phyloP scores from a whole-genome alignment of 2,329 filamentous ascomycete genomes.

The Plenodomus tracheiphilus region DNA sequence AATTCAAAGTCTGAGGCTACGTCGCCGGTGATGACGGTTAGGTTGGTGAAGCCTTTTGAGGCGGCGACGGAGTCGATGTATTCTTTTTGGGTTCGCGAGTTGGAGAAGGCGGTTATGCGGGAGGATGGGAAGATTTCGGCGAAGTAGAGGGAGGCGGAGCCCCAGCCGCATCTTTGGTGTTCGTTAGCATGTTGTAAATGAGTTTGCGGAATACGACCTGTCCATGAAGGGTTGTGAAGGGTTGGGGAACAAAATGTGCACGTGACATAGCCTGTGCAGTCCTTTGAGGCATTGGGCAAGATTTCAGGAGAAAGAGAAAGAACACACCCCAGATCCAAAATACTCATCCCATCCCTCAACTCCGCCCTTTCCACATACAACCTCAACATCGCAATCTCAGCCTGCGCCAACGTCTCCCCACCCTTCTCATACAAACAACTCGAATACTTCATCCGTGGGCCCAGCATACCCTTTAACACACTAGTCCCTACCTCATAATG shows the following conservation, averaged over 20 bases:
- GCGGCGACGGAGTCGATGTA: constrained; percentile 65
- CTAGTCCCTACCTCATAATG: constrained; percentile 74
- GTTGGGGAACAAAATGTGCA: neutral
- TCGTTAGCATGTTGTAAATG: constrained; percentile 2
- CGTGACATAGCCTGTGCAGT: neutral
- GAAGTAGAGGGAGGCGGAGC: constrained; percentile 66
- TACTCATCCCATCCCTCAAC: constrained; percentile 62
- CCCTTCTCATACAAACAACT: constrained; percentile 66
- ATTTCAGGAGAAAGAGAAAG: constrained; percentile 8
- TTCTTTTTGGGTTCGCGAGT: constrained; percentile 69
- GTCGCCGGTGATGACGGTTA: constrained; percentile 68
- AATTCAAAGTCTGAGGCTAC: constrained; percentile 67
- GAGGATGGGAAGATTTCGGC: constrained; percentile 66
- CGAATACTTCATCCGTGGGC: constrained; percentile 74
- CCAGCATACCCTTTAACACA: constrained; percentile 63
- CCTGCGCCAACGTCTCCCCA: constrained; percentile 60
- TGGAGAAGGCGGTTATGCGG: constrained; percentile 68
- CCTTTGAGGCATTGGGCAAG: neutral
- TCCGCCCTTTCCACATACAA: constrained; percentile 64
- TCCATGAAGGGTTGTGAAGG: neutral
- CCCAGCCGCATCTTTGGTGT: constrained; percentile 66
- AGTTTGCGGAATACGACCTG: too few species aligned
- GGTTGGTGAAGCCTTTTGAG: constrained; percentile 61
- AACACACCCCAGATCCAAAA: constrained; percentile 64
- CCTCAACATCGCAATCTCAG: constrained; percentile 68